phyloP scores from a whole-genome alignment of 306 rosid species.

The Quercus berberidifolia region DNA sequence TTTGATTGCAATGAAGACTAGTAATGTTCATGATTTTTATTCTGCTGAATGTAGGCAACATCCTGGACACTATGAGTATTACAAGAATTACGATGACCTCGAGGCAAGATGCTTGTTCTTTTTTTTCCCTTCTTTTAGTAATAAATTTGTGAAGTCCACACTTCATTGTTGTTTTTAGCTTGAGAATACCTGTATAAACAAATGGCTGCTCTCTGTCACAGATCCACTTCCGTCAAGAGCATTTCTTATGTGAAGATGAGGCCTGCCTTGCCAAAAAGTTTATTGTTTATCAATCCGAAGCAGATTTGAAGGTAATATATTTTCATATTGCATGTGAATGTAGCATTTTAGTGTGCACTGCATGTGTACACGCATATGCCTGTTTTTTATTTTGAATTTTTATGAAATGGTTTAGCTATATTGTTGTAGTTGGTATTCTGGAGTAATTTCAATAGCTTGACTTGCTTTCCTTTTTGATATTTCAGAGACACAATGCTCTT shows the following conservation, averaged over 20 bases:
- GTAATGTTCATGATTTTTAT: conserved; percentile 11
- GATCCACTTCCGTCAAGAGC: conserved; percentile 90
- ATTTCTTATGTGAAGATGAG: conserved; percentile 96
- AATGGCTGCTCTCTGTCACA: conserved; percentile 26
- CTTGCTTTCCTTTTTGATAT: conserved; percentile 16
- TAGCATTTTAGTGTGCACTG: neutral
- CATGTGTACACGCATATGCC: conserved; percentile 1
- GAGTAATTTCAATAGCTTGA: conserved; percentile 13
- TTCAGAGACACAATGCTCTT: conserved; percentile 75
- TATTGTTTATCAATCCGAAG: conserved; percentile 76
- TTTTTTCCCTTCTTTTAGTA: neutral
- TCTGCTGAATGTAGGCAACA: conserved; percentile 61
- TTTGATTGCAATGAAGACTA: conserved; percentile 8
- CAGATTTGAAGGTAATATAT: conserved; percentile 83
- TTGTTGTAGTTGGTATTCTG: neutral
- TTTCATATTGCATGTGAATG: conserved; percentile 2
- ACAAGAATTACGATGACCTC: conserved; percentile 84
- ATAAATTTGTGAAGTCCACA: neutral
- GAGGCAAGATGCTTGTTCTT: conserved; percentile 61
- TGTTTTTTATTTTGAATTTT: conserved; percentile 10
- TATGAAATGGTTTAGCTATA: neutral
- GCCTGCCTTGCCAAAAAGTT: conserved; percentile 86
- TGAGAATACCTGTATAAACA: conserved; percentile 16
- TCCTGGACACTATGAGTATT: conserved; percentile 85
- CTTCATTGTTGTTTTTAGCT: conserved; percentile 5